These are phyloP conservation scores for Ramalina intermedia DNA, from an alignment of 495 filamentous ascomycete genomes.

Conservation along the genomic window DNA sequence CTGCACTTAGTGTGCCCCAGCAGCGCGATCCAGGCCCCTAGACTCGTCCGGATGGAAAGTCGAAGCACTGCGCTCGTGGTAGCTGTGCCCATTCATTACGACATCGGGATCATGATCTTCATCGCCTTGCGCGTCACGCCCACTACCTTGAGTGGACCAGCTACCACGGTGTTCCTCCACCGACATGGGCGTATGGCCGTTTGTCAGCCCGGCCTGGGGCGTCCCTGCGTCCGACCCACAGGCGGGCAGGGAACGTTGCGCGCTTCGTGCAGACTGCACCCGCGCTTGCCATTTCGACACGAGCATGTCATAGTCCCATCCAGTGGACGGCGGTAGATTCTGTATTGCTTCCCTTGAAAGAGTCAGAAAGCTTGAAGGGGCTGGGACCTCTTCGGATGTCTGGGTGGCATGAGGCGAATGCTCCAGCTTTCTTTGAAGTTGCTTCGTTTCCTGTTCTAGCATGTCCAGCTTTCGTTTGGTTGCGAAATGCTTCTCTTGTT, in stretches of 20 bases:
- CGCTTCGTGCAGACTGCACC: slow-evolving; percentile 21
- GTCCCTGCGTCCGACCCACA: not conserved
- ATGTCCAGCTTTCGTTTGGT: slow-evolving; percentile 45
- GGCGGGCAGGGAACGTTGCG: slow-evolving; percentile 8
- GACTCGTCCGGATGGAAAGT: too few relatives aligned
- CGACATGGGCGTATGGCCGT: slow-evolving; percentile 1
- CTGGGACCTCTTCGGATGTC: slow-evolving; percentile 55
- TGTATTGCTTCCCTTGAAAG: slow-evolving; percentile 33
- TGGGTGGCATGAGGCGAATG: slow-evolving; percentile 53
- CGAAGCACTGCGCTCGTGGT: too few relatives aligned
- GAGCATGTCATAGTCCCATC: slow-evolving; percentile 43
- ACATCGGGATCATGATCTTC: slow-evolving; percentile 1
- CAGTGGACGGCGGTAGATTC: slow-evolving; percentile 15
- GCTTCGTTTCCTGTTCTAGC: slow-evolving; percentile 54
- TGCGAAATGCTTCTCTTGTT: slow-evolving; percentile 48
- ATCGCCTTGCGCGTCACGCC: slow-evolving; percentile 7
- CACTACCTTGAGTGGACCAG: slow-evolving; percentile 10
- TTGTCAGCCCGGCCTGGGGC: not conserved
- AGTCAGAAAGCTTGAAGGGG: slow-evolving; percentile 47
- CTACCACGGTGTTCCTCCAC: slow-evolving; percentile 6
- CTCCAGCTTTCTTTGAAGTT: slow-evolving; percentile 56
- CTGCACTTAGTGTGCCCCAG: too few relatives aligned
- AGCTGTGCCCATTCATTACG: not conserved
- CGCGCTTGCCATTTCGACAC: slow-evolving; percentile 44
- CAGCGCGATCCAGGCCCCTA: too few relatives aligned